Percentiles rank a stretch among this genome's conserved stretches.
phyloP scores from a whole-genome alignment of 2,329 filamentous ascomycete genomes.

The Xylariaceae sp. region DNA sequence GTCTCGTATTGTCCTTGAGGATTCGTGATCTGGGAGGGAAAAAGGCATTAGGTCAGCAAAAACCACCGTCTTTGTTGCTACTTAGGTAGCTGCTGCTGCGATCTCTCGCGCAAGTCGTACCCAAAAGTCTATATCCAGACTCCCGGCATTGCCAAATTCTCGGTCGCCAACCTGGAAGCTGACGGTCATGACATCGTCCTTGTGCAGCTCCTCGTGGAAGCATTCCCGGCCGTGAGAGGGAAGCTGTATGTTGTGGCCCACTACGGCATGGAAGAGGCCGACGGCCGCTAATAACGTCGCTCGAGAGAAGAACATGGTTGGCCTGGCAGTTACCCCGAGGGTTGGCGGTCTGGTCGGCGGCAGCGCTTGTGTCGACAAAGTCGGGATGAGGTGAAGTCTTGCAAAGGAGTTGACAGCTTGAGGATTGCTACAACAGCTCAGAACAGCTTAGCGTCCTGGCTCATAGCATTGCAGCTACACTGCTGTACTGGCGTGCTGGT shows the following conservation, averaged over 20 bases:
- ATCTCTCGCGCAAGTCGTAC: too few relatives aligned
- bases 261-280: constrained; percentile 40
- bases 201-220: constrained; percentile 90
- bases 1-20: constrained; percentile 70
- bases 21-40: constrained; percentile 60
- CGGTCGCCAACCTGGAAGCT: constrained; percentile 97
- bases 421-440: constrained; percentile 21
- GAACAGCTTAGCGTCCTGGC: too few relatives aligned
- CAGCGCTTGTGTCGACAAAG: not conserved
- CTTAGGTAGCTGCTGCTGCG: too few relatives aligned
- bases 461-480: too few relatives aligned
- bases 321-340: constrained; percentile 13
- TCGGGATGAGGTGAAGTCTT: constrained; percentile 1
- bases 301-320: constrained; percentile 40
- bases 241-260: constrained; percentile 94
- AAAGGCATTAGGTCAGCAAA: constrained; percentile 14
- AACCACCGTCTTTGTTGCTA: not conserved
- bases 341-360: constrained; percentile 8
- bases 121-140: constrained; percentile 97
- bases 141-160: constrained; percentile 90
- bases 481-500: too few relatives aligned
- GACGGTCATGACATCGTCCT: constrained; percentile 96
- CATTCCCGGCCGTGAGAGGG: constrained; percentile 91
- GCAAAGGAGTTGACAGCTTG: constrained; percentile 27
- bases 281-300: constrained; percentile 49